A percentile compares a stretch with the other conserved stretches of the same genome.
phyloP scores from a whole-genome alignment of 257 asterid genomes.

The Solanum virginianum region DNA sequence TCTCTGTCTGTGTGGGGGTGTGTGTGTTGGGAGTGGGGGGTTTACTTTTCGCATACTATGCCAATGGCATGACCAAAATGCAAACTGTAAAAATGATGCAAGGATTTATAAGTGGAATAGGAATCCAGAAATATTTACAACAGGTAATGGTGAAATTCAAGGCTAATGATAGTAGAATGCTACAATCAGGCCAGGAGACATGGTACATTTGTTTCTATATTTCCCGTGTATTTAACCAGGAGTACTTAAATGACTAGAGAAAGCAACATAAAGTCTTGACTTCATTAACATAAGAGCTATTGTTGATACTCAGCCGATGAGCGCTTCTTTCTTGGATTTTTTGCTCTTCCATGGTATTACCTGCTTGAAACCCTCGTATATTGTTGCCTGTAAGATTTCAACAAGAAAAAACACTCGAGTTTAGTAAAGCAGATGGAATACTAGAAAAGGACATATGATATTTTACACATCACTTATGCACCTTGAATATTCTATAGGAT shows the following conservation, averaged over 20 bases:
- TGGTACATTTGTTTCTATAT: background rate
- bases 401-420: background rate
- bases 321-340: slow-evolving; percentile 24
- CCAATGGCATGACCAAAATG: background rate
- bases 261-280: background rate
- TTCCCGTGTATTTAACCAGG: background rate
- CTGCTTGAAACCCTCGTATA: slow-evolving; percentile 52
- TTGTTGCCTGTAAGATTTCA: slow-evolving; percentile 27
- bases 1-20: no score
- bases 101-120: background rate
- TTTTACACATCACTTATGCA: background rate
- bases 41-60: background rate
- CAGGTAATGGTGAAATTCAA: background rate
- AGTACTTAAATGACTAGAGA: background rate
- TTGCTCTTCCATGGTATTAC: slow-evolving; percentile 51
- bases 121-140: background rate
- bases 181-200: background rate
- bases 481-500: background rate
- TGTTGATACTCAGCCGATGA: background rate
- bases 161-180: background rate
- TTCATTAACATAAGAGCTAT: background rate
- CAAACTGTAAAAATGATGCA: background rate
- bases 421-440: background rate
- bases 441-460: no score
- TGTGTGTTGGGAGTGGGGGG: background rate